phyloP scores from a whole-genome alignment of 2,329 filamentous ascomycete genomes.

The Calonectria ilicicola region DNA sequence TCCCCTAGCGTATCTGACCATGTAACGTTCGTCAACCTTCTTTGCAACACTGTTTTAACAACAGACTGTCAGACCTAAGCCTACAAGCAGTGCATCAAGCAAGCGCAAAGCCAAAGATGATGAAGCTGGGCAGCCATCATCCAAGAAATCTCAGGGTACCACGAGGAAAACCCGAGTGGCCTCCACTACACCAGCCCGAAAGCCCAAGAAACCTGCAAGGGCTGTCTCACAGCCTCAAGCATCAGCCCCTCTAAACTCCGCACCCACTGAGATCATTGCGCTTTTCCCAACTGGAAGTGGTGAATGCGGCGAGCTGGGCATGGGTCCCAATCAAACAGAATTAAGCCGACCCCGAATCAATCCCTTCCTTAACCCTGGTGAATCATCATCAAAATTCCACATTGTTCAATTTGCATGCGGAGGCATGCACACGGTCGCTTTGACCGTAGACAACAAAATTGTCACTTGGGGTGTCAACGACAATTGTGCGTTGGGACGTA shows the following conservation, averaged over 20 bases:
- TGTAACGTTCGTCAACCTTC: neutral
- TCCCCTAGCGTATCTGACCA: neutral
- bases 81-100: neutral
- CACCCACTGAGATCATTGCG: neutral
- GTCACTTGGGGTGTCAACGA: slow-evolving; percentile 88
- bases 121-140: neutral
- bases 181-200: neutral
- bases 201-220: neutral
- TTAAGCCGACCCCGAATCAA: slow-evolving; percentile 17
- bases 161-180: neutral
- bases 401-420: slow-evolving; percentile 77
- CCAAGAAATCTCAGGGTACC: neutral
- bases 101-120: neutral
- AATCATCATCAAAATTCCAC: slow-evolving; percentile 12
- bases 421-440: slow-evolving; percentile 80
- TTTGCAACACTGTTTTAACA: neutral
- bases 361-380: slow-evolving; percentile 33
- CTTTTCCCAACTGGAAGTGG: slow-evolving; percentile 23
- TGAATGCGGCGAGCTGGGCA: slow-evolving; percentile 25
- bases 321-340: slow-evolving; percentile 16
- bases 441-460: slow-evolving; percentile 81
- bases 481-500: slow-evolving; percentile 78
- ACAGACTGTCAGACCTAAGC: neutral
- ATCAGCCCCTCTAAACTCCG: neutral
- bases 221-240: neutral